Conservation (phyloP, 495 filamentous ascomycete genomes). For the Xylaria acuta region DNA sequence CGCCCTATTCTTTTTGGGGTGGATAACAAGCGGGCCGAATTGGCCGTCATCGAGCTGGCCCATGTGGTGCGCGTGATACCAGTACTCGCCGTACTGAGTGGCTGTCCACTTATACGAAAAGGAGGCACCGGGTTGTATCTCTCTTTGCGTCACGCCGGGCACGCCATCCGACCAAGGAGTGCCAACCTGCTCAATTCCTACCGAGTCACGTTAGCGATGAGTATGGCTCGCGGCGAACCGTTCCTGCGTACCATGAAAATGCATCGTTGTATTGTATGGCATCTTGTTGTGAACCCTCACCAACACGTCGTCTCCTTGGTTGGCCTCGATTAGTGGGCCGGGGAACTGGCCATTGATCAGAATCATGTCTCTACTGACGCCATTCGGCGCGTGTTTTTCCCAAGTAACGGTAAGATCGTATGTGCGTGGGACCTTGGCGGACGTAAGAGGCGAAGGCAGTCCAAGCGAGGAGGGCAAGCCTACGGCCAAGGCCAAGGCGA, state of each 20-base stretch:
- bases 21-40: conserved; percentile 60
- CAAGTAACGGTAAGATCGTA: conserved; percentile 46
- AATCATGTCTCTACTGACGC: conserved; percentile 52
- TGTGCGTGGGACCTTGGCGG: neutral
- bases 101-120: conserved; percentile 58
- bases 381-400: conserved; percentile 48
- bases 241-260: conserved; percentile 56
- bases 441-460: neutral
- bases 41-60: conserved; percentile 60
- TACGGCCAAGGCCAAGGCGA: neutral
- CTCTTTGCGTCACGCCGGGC: neutral
- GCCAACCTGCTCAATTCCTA: neutral
- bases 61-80: conserved; percentile 61
- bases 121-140: conserved; percentile 51
- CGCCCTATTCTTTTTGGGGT: conserved; percentile 43
- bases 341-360: conserved; percentile 59
- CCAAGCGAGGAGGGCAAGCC: neutral
- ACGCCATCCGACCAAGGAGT: conserved; percentile 1
- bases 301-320: conserved; percentile 58
- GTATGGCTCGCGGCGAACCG: conserved; percentile 36
- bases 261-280: conserved; percentile 55
- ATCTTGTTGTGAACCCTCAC: conserved; percentile 56
- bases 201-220: neutral
- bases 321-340: conserved; percentile 52
- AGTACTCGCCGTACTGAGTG: conserved; percentile 57